Evolutionary conservation across 306 rosid genomes (phyloP).

Genomic region (Clitoria ternatea): DNA sequence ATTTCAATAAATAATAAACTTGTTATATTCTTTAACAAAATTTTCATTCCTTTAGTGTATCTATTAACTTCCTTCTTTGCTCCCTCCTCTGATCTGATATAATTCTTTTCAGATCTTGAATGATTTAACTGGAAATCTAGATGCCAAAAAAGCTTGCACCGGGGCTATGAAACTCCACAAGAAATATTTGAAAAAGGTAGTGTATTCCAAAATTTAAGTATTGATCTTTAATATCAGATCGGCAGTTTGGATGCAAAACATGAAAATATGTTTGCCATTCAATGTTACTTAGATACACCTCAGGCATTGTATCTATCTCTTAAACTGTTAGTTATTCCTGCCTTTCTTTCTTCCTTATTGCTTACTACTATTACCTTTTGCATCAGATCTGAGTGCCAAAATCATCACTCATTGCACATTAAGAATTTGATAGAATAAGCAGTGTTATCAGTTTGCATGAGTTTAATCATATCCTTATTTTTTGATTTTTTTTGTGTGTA

Average conservation of each 20-base stretch:
- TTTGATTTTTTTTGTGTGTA: background rate
- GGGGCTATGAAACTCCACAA: slow-evolving; percentile 97
- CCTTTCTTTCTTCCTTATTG: background rate
- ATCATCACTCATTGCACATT: slow-evolving; percentile 1
- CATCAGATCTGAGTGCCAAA: background rate
- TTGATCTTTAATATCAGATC: background rate
- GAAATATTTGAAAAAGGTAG: slow-evolving; percentile 87
- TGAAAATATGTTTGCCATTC: background rate
- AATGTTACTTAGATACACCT: background rate
- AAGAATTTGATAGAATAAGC: no score
- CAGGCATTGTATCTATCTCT: background rate
- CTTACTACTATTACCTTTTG: background rate
- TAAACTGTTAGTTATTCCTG: background rate
- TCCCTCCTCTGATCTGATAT: slow-evolving; percentile 16
- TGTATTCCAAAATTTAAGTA: background rate
- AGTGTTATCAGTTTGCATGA: no score
- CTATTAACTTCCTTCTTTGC: background rate
- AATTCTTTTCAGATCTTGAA: slow-evolving; percentile 69
- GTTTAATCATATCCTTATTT: background rate
- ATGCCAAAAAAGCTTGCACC: slow-evolving; percentile 93
- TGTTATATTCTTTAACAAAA: background rate
- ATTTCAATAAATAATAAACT: background rate
- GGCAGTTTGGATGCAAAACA: no score
- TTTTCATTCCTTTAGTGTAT: background rate
- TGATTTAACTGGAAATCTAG: slow-evolving; percentile 86